Percentiles rank a stretch among this genome's conserved stretches.
Evolutionary conservation across 441 rosid genomes (phyloP).

Genomic region (Aquilaria agallochum): DNA sequence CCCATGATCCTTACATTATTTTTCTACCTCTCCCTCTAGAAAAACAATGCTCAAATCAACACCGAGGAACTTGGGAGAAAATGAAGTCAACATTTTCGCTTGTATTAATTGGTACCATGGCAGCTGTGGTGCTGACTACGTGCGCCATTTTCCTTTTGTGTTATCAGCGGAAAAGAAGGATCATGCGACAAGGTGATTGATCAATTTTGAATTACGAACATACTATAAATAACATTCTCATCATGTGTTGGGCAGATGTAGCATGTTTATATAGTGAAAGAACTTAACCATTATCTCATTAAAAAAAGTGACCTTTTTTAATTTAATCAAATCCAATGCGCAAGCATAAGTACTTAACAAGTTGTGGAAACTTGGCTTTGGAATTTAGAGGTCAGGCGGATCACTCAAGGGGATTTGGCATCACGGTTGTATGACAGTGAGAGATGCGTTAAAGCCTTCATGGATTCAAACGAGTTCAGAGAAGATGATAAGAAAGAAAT

Average conservation of each 20-base stretch:
- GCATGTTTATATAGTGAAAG: no score
- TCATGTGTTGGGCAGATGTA: no score
- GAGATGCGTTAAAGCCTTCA: constrained; percentile 11
- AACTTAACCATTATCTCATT: neutral
- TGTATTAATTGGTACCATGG: constrained; percentile 1
- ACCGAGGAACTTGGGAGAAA: neutral
- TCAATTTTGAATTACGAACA: neutral
- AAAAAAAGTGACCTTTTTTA: neutral
- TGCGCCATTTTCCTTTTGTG: constrained; percentile 6
- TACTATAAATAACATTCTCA: no score
- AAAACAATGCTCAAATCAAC: no score
- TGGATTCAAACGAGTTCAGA: constrained; percentile 6
- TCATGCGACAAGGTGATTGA: constrained; percentile 8
- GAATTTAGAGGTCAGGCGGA: neutral
- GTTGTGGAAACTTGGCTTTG: neutral
- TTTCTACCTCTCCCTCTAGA: no score
- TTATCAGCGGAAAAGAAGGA: neutral
- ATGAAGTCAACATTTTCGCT: neutral
- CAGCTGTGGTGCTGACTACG: neutral
- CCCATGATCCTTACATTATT: no score
- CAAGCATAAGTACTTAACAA: no score
- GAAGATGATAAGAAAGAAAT: constrained; percentile 10
- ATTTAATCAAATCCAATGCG: neutral
- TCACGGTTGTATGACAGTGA: constrained; percentile 8
- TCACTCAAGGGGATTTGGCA: constrained; percentile 5